Evolutionary conservation across 345 rosid species (phyloP), one percentile per base, ranked within the genome.

Genomic region (Boechera retrofracta): DNA sequence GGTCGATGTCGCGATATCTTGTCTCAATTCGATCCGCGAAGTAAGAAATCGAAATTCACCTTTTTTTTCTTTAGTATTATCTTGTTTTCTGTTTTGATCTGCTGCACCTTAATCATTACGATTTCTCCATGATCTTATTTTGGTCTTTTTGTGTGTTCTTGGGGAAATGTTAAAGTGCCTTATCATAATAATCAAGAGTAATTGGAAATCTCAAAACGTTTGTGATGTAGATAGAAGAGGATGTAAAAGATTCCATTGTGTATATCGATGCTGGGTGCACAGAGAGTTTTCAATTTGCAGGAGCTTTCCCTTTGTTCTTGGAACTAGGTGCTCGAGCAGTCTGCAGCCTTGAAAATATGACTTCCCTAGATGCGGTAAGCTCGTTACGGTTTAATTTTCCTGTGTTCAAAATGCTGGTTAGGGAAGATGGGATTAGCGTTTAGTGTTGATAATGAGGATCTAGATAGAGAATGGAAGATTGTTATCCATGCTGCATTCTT

Each of bases 261-360:
- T 95, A 95, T 77, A 79, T 92, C 4, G 99, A 95, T 85, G 88
- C 95, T 57, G 99, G 99, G 8, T 95, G 97, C 79, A 86, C 97
- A 2, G 99, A 95, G 80, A 88, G 99, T 71, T 95, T 95, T 77
- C 98, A 94, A 59, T 77, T 83, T 76, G 81, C 85, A 15, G 99
- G 99, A 81, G 97, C 93, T 13, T 92, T 89, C 72, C 94, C 99
- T 54, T 38, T 82, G 69, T 75, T 95, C 56, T 79, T 95, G 79
- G 85, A 86, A 24, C 89, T 83, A n/a, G 98, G 97, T 65, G 94
- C 78, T 12, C 85, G 86, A 5, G 79, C 94, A 1, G 83, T 95
- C 42, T 95, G 96, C 79, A 88, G 96, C 84, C 87, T 92, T 76
- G 99, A 95, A 77, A 85, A 88, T 39, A 82, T 86, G 90, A 83